phyloP scores from a whole-genome alignment of 2,329 filamentous ascomycete genomes.

The Neonectria ditissima region DNA sequence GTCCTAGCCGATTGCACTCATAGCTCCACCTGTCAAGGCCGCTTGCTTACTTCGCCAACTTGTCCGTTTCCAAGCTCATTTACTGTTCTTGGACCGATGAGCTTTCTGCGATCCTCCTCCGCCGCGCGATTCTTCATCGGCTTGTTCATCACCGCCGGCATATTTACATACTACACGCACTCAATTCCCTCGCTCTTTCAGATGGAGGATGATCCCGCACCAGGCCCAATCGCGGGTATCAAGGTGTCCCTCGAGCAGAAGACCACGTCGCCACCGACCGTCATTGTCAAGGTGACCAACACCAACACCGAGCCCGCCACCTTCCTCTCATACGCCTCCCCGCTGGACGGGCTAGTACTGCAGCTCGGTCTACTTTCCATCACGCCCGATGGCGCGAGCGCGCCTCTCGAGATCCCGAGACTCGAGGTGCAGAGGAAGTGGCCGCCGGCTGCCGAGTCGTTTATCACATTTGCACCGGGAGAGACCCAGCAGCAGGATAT shows the following conservation, averaged over 20 bases:
- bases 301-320: conserved; percentile 53
- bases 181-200: conserved; percentile 24
- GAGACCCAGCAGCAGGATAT: conserved; percentile 50
- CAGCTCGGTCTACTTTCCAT: conserved; percentile 57
- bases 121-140: conserved; percentile 37
- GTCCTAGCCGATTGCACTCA: background rate
- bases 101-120: conserved; percentile 32
- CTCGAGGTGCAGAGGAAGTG: conserved; percentile 55
- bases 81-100: conserved; percentile 26
- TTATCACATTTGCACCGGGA: conserved; percentile 55
- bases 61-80: background rate
- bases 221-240: conserved; percentile 42
- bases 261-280: conserved; percentile 50
- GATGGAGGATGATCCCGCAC: conserved; percentile 28
- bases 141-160: conserved; percentile 35
- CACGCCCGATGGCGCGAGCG: conserved; percentile 49
- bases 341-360: conserved; percentile 57
- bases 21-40: background rate
- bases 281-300: conserved; percentile 56
- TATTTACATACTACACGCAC: conserved; percentile 36
- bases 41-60: background rate
- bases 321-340: conserved; percentile 57
- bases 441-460: conserved; percentile 54
- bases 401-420: conserved; percentile 52
- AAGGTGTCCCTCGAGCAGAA: conserved; percentile 50